A percentile compares a stretch with the other conserved stretches of the same genome.
Conservation (phyloP, 345 rosid species). For the Citrus hindsii region DNA sequence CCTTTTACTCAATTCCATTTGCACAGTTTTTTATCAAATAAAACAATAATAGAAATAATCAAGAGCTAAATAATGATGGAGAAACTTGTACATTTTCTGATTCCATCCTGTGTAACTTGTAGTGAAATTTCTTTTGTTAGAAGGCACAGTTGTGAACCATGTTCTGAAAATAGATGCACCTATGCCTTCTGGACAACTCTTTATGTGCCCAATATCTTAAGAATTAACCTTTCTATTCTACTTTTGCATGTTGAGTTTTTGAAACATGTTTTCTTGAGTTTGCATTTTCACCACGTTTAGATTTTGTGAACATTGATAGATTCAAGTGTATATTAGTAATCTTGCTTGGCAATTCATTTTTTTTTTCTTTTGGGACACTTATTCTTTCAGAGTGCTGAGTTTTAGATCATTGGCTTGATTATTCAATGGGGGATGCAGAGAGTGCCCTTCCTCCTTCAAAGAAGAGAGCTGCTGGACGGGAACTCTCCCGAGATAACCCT, state of each 20-base stretch:
- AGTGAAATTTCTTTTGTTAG: not conserved
- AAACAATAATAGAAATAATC: not conserved
- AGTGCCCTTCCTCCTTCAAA: constrained; percentile 73
- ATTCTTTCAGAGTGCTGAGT: not conserved
- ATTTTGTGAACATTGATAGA: not conserved
- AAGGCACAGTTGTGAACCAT: not conserved
- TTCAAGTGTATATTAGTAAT: not conserved
- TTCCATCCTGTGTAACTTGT: not conserved
- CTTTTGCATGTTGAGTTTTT: not conserved
- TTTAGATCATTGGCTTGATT: constrained; percentile 8
- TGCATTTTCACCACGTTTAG: not conserved
- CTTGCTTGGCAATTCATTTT: not conserved
- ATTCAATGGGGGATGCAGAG: constrained; percentile 76
- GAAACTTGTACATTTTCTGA: not conserved
- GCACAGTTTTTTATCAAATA: too few species aligned
- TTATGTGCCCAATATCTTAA: not conserved
- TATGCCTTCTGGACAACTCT: not conserved
- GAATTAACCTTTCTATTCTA: not conserved
- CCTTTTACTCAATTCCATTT: not conserved
- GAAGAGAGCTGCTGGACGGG: constrained; percentile 94
- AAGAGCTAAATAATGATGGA: not conserved
- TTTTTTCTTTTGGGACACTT: not conserved
- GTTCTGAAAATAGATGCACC: not conserved
- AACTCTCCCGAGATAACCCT: constrained; percentile 75
- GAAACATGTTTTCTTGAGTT: not conserved